Evolutionary conservation across 1,139 yeast species (phyloP), one percentile per base, ranked within the genome.

Genomic region (Scheffersomyces titani): DNA sequence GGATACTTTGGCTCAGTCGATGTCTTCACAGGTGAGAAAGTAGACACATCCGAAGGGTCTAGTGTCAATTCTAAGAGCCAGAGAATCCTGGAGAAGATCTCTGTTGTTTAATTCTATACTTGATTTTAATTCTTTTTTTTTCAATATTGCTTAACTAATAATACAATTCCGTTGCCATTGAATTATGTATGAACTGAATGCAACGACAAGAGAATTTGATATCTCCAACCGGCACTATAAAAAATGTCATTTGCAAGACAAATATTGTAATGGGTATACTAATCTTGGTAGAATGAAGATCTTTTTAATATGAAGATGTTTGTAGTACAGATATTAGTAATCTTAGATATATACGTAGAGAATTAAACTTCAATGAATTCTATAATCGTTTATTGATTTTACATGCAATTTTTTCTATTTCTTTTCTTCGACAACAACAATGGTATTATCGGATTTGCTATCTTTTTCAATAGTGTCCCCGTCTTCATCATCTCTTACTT

Each of bases 1-100:
- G 66, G 66, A 5, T 57, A 57, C 48, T 63, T 64, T 18, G 61
- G 65, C 7, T 54, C 51, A 24, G 58, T 63, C 11, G 58, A 54
- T 19, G 55, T 53, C 7, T 55, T 52, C 18, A 53, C 56, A 19
- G 60, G 53, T 19, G 49, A 46, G 24, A 46, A 19, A 46, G 18
- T 46, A 19, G 49, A 46, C 24, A 19, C 49, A 7, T 46, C 49
- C 11, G 49, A 19, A 19, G 49, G 22, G 6, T 22, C 49, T 11
- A 46, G 49, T 19, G 49, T 46, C 22, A 22, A 5, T 7, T 6
- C 49, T 9, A 46, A 46, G 24, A n/a, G n/a, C 2, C 22, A 46
- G 24, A 46, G 11, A 9, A 20, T 46, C 9, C 13, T 46, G 20
- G 49, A 46, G n/a, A 46, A 19, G 18, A 19, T 46, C n/a, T 19